Conservation (phyloP, 2,329 filamentous ascomycete genomes). For the Emmonsia crescens region DNA sequence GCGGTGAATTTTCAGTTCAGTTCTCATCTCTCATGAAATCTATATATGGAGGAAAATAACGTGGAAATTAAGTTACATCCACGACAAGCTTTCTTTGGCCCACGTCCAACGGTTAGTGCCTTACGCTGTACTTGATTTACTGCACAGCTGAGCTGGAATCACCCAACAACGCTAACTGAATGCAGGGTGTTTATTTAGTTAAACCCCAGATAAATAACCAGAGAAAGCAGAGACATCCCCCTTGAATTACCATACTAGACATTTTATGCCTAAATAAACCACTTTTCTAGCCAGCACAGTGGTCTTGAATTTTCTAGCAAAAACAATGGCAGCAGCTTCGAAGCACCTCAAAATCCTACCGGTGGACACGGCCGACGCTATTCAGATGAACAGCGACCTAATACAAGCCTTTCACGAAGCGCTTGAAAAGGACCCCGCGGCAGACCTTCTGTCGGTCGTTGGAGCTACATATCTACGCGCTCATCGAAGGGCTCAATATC, state of each 20-base stretch:
- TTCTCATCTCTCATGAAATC: no score
- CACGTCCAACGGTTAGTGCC: not conserved
- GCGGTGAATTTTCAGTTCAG: no score
- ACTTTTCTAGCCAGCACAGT: not conserved
- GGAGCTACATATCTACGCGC: conserved; percentile 11
- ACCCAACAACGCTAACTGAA: no score
- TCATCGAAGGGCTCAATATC: conserved; percentile 7
- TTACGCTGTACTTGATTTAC: no score
- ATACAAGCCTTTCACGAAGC: conserved; percentile 13
- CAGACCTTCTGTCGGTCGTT: conserved; percentile 16
- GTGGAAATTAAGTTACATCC: not conserved
- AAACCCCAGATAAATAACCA: no score
- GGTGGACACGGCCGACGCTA: conserved; percentile 2
- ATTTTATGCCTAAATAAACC: not conserved
- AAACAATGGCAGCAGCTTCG: not conserved
- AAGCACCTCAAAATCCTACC: not conserved
- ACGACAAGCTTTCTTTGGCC: not conserved
- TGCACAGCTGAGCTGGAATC: no score
- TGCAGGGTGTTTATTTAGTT: no score
- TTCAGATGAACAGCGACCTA: conserved; percentile 15
- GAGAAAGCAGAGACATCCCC: not conserved
- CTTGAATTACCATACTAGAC: not conserved
- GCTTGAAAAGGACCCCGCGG: conserved; percentile 11
- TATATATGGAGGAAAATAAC: no score
- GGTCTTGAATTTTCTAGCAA: not conserved